Evolutionary conservation across 495 filamentous ascomycete genomes (phyloP).

Genomic region (Articulospora tetracladia): DNA sequence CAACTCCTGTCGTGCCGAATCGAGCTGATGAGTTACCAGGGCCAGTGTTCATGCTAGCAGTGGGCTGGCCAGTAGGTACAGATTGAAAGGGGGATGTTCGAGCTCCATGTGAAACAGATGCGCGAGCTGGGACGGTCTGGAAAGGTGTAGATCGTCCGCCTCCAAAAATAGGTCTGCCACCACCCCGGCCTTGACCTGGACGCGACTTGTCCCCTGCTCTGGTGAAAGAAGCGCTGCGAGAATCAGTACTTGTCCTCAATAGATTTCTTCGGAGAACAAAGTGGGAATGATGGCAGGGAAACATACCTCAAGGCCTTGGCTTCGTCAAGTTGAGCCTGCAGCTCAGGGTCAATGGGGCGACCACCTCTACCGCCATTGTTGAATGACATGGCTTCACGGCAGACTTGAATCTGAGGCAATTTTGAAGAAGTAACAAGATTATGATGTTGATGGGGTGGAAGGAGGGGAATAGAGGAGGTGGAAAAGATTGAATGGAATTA

Average conservation of each 20-base stretch:
- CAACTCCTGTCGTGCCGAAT: not conserved
- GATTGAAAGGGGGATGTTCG: not conserved
- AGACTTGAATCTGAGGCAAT: too few species aligned
- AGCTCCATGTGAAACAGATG: not conserved
- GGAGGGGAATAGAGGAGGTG: too few species aligned
- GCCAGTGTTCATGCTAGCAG: too few species aligned
- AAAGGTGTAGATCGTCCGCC: not conserved
- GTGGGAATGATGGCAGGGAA: not conserved
- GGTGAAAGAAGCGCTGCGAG: not conserved
- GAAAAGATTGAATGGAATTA: too few species aligned
- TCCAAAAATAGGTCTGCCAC: not conserved
- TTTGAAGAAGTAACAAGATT: too few species aligned
- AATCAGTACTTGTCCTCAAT: not conserved
- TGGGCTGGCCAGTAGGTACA: not conserved
- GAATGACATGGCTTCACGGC: not conserved
- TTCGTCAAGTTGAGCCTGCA: not conserved
- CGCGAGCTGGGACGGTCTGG: not conserved
- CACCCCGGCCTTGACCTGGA: not conserved
- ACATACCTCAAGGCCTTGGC: not conserved
- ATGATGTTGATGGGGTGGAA: too few species aligned
- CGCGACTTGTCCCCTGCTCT: not conserved
- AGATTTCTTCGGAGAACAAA: not conserved
- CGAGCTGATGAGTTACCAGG: too few species aligned
- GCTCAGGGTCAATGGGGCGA: not conserved
- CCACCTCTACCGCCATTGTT: not conserved